These are phyloP conservation scores for Linum usitatissimum DNA, from an alignment of 345 rosid genomes.

Conservation along the genomic window DNA sequence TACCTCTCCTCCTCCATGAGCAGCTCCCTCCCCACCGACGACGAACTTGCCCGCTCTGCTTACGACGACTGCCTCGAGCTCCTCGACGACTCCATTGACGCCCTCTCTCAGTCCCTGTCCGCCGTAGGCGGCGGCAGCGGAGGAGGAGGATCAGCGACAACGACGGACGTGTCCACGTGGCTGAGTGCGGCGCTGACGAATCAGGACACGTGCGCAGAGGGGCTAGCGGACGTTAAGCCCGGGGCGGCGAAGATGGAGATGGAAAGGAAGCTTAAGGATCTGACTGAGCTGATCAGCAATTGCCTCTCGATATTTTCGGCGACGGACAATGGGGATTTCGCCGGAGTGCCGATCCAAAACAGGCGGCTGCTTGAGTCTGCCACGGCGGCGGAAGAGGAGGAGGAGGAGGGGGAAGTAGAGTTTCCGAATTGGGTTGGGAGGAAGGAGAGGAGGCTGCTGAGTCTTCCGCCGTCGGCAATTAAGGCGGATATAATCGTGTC, in stretches of 20 bases:
- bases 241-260: conserved; percentile 61
- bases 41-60: conserved; percentile 49
- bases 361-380: conserved; percentile 33
- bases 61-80: conserved; percentile 86
- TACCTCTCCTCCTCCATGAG: conserved; percentile 45
- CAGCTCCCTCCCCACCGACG: conserved; percentile 39
- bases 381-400: conserved; percentile 16
- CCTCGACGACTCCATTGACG: conserved; percentile 71
- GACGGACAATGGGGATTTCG: conserved; percentile 38
- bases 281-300: conserved; percentile 84
- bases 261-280: conserved; percentile 42
- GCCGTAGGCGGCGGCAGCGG: conserved; percentile 20
- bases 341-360: conserved; percentile 88
- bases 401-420: conserved; percentile 12
- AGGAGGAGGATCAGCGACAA: conserved; percentile 15
- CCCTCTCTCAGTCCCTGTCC: conserved; percentile 57
- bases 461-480: conserved; percentile 41
- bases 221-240: conserved; percentile 39
- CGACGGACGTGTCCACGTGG: conserved; percentile 81
- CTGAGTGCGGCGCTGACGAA: conserved; percentile 86
- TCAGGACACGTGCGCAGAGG: conserved; percentile 90
- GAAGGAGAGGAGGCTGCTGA: conserved; percentile 49
- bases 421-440: conserved; percentile 63
- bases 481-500: conserved; percentile 85
- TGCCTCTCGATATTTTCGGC: conserved; percentile 73